Evolutionary conservation across 768 basidiomycete species (phyloP).

Genomic region (Suillus hirtellus): DNA sequence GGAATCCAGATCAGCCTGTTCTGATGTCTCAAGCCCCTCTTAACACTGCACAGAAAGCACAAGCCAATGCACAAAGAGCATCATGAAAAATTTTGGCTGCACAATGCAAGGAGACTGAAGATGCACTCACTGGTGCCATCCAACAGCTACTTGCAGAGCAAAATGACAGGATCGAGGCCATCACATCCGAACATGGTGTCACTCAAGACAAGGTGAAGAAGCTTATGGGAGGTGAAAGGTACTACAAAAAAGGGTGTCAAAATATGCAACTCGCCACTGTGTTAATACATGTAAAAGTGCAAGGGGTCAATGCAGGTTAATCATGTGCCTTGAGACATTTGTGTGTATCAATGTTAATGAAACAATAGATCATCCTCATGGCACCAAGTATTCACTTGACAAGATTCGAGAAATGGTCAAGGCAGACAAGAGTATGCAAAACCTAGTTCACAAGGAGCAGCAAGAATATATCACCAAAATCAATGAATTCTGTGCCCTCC

Average conservation of each 20-base stretch:
- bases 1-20: not conserved
- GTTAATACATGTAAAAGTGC: constrained; percentile 2
- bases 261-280: not conserved
- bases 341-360: too few relatives aligned
- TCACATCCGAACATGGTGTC: not conserved
- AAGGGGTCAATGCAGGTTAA: constrained; percentile 4
- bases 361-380: constrained; percentile 1
- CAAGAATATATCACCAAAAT: constrained; percentile 8
- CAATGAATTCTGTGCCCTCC: not conserved
- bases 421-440: not conserved
- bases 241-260: not conserved
- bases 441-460: not conserved
- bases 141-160: not conserved
- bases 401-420: constrained; percentile 7
- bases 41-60: not conserved
- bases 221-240: constrained; percentile 3
- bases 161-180: not conserved
- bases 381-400: not conserved
- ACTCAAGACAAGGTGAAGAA: constrained; percentile 7
- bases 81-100: not conserved
- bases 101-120: not conserved
- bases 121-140: not conserved
- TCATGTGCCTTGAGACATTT: not conserved
- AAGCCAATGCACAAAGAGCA: not conserved
- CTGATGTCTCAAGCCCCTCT: not conserved